Conservation (phyloP, 208 protist species). For the Crithidia thermophila region DNA sequence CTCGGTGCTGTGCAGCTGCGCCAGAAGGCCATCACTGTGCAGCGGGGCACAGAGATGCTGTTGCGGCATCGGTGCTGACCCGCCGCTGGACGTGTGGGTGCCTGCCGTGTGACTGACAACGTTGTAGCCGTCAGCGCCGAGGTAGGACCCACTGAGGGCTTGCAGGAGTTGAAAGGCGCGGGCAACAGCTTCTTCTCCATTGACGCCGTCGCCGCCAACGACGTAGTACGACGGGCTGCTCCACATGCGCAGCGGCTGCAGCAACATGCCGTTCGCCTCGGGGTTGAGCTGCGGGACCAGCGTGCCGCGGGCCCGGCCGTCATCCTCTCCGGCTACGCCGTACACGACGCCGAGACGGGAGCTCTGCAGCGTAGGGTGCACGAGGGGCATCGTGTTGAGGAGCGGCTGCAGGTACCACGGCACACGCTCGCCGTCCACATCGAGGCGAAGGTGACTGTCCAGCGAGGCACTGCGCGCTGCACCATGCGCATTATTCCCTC, state of each 20-base stretch:
- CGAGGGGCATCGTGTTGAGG: conserved; percentile 18
- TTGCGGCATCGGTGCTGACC: neutral
- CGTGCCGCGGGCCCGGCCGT: conserved; percentile 11
- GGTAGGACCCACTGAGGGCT: conserved; percentile 26
- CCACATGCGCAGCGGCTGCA: conserved; percentile 36
- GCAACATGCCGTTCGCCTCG: conserved; percentile 31
- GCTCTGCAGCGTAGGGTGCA: conserved; percentile 21
- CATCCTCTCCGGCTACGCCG: conserved; percentile 20
- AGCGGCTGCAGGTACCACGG: conserved; percentile 34
- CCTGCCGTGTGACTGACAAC: neutral
- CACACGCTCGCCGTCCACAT: conserved; percentile 22
- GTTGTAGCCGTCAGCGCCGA: conserved; percentile 18
- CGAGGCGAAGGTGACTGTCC: conserved; percentile 2
- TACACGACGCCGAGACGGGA: conserved; percentile 27
- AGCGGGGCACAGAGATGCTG: conserved; percentile 30
- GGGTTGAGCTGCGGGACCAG: conserved; percentile 16
- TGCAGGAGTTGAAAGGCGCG: conserved; percentile 31
- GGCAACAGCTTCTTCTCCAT: conserved; percentile 13
- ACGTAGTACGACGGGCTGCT: conserved; percentile 31
- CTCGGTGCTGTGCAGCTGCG: conserved; percentile 27
- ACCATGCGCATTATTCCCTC: too few relatives aligned
- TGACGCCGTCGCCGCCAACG: conserved; percentile 24
- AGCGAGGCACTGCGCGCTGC: neutral
- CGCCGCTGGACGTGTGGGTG: neutral
- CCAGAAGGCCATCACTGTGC: conserved; percentile 12